Conservation (phyloP, 1,284 basidiomycete species). For the Marasmius tenuissimus region DNA sequence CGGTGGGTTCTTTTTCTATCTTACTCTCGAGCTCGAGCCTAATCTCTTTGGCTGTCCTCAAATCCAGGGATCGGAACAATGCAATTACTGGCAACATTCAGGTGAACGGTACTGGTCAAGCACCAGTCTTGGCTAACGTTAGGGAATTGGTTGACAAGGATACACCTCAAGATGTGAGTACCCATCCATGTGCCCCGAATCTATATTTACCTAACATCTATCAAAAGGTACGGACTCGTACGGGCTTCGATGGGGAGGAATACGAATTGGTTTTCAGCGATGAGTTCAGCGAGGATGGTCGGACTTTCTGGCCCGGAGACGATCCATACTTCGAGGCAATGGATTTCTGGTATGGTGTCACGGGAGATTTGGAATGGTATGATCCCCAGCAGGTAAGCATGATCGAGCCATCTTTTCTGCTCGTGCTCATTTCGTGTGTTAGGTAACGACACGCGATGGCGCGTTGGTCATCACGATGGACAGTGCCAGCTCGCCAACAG, state of each 20-base stretch:
- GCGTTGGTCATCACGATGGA: conserved; percentile 75
- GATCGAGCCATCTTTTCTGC: not conserved
- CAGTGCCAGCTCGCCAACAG: conserved; percentile 21
- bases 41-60: not conserved
- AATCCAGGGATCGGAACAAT: not conserved
- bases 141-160: conserved; percentile 66
- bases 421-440: not conserved
- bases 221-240: conserved; percentile 49
- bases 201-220: not conserved
- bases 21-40: not conserved
- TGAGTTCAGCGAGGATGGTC: conserved; percentile 78
- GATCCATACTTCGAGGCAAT: conserved; percentile 77
- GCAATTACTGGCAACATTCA: conserved; percentile 64
- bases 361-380: conserved; percentile 75
- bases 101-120: conserved; percentile 55
- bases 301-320: conserved; percentile 69
- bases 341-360: conserved; percentile 64
- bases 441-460: conserved; percentile 69
- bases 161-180: conserved; percentile 59
- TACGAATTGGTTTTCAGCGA: conserved; percentile 80
- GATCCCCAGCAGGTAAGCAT: conserved; percentile 58
- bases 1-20: conserved; percentile 37
- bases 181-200: conserved; percentile 14
- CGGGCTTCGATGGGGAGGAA: conserved; percentile 61
- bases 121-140: conserved; percentile 47